phyloP scores from a whole-genome alignment of 768 basidiomycete genomes.

The Gymnopilus dilepis region DNA sequence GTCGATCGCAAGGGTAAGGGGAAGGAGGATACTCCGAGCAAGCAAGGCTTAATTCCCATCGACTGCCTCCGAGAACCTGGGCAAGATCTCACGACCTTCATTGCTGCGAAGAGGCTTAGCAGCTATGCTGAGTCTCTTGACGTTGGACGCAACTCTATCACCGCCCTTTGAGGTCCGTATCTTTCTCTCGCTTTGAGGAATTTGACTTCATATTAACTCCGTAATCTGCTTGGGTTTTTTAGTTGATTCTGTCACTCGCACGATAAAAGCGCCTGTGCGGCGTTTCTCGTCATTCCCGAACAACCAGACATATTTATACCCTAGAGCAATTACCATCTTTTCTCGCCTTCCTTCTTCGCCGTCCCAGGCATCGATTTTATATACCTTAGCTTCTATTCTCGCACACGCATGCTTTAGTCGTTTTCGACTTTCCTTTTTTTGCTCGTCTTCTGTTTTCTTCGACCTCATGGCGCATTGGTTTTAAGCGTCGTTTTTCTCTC shows the following conservation, averaged over 20 bases:
- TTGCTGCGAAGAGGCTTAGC: constrained; percentile 53
- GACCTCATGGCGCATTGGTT: neutral
- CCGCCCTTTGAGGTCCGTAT: constrained; percentile 15
- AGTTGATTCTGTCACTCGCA: neutral
- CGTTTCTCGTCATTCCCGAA: neutral
- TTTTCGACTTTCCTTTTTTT: neutral
- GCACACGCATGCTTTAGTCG: neutral
- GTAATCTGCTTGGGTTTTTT: neutral
- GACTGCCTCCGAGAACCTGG: constrained; percentile 62
- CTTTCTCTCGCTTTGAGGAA: neutral
- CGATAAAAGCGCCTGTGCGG: neutral
- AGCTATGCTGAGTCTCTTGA: constrained; percentile 29
- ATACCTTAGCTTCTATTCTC: neutral
- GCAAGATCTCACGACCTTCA: constrained; percentile 53
- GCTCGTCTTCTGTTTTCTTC: neutral
- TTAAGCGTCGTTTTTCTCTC: neutral
- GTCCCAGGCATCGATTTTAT: neutral
- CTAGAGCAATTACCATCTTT: neutral
- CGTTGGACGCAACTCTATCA: neutral
- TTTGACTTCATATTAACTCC: neutral
- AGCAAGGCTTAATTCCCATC: constrained; percentile 66
- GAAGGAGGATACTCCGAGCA: constrained; percentile 16
- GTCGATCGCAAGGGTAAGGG: constrained; percentile 36
- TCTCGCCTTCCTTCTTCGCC: neutral
- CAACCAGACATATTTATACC: neutral